These are phyloP conservation scores for Chalciporus sp. DNA, from an alignment of 1,284 basidiomycete species.

Conservation along the genomic window DNA sequence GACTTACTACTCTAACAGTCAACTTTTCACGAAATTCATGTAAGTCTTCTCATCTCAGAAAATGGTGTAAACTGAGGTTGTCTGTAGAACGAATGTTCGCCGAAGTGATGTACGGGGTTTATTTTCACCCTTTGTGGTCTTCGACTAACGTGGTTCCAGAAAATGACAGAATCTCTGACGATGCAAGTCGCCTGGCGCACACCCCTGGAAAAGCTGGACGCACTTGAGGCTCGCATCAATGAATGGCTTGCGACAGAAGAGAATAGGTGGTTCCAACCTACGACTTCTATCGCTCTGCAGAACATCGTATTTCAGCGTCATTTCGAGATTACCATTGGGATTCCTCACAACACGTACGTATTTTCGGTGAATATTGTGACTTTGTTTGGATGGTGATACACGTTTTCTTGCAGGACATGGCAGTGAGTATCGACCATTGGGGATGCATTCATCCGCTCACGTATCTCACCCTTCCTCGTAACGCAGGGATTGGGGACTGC, in stretches of 20 bases:
- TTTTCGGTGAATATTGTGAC: not conserved
- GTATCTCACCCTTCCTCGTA: constrained; percentile 6
- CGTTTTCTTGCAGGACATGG: constrained; percentile 41
- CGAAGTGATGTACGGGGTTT: constrained; percentile 58
- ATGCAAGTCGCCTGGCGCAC: constrained; percentile 78
- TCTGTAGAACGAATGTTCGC: constrained; percentile 62
- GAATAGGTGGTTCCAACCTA: constrained; percentile 73
- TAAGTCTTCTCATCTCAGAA: constrained; percentile 33
- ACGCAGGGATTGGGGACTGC: constrained; percentile 62
- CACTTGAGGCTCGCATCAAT: constrained; percentile 64
- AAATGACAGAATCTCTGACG: constrained; percentile 66
- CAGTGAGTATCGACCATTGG: constrained; percentile 34
- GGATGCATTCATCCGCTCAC: not conserved
- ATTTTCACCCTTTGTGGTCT: not conserved
- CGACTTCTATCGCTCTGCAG: constrained; percentile 62
- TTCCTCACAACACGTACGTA: constrained; percentile 67
- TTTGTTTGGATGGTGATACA: constrained; percentile 14
- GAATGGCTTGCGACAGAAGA: constrained; percentile 75
- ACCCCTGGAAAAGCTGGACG: constrained; percentile 67
- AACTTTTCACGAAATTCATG: constrained; percentile 74
- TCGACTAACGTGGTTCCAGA: constrained; percentile 39
- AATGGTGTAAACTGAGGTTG: not conserved
- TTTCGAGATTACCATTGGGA: constrained; percentile 66
- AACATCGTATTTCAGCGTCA: constrained; percentile 64
- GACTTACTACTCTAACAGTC: constrained; percentile 78